phyloP scores from a whole-genome alignment of 2,329 filamentous ascomycete species.

The Leptographium wingfieldii region DNA sequence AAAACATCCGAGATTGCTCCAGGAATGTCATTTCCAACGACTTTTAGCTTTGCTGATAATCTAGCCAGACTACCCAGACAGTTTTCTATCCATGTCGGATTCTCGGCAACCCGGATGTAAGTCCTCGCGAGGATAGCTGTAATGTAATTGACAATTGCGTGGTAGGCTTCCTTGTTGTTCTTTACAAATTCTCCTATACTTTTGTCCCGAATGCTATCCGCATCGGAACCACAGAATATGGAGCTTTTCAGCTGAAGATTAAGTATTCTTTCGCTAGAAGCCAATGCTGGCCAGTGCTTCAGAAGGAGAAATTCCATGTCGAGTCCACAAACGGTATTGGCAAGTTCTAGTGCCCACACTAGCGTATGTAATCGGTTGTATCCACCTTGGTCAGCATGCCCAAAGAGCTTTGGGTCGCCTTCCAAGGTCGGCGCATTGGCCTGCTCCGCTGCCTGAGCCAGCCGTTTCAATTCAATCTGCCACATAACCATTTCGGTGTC shows the following conservation, averaged over 20 bases:
- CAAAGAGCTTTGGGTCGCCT: background rate
- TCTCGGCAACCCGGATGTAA: background rate
- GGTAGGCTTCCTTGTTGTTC: background rate
- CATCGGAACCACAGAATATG: background rate
- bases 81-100: background rate
- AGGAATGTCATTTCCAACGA: background rate
- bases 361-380: background rate
- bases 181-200: background rate
- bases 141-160: background rate
- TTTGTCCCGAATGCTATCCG: background rate
- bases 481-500: background rate
- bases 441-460: background rate
- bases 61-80: background rate
- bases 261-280: too few species aligned
- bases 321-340: background rate
- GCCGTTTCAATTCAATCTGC: background rate
- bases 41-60: background rate
- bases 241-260: background rate
- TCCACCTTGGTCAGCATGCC: background rate
- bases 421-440: background rate
- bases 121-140: background rate
- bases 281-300: background rate
- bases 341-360: background rate
- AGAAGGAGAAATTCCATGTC: background rate
- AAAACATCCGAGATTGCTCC: background rate